Evolutionary conservation across 1,139 yeast genomes (phyloP).

Genomic region (Zygosaccharomyces sapae): DNA sequence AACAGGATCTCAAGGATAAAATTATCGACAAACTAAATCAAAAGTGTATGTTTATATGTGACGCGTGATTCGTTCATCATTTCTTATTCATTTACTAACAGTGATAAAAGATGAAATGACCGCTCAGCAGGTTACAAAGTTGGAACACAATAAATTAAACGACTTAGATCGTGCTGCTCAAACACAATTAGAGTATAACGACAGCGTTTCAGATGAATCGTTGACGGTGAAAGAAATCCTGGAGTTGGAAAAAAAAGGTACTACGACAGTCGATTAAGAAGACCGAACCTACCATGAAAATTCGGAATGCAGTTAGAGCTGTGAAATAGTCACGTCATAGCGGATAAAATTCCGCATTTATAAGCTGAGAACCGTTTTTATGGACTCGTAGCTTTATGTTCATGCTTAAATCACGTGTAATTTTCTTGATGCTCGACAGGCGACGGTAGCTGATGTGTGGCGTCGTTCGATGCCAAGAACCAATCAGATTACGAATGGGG

Average conservation of each 20-base stretch:
- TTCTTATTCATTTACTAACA: conserved; percentile 5
- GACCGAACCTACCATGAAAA: neutral
- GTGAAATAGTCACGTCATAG: neutral
- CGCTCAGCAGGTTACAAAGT: conserved; percentile 8
- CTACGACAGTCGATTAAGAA: neutral
- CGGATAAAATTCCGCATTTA: neutral
- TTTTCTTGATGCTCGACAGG: neutral
- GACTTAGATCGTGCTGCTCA: conserved; percentile 11
- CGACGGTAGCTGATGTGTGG: neutral
- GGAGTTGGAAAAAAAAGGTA: conserved; percentile 12
- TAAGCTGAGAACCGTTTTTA: neutral
- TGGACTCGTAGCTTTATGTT: neutral
- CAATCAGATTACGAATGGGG: neutral
- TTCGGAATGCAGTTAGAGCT: neutral
- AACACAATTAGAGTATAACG: conserved; percentile 8
- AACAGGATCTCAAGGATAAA: conserved; percentile 7
- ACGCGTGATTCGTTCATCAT: neutral
- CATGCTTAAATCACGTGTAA: neutral
- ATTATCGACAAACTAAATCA: conserved; percentile 14
- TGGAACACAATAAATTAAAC: conserved; percentile 5
- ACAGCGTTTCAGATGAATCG: neutral
- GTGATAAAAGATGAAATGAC: conserved; percentile 10
- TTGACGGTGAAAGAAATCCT: conserved; percentile 14
- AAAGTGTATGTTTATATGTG: conserved; percentile 14
- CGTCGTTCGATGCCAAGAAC: neutral